A percentile compares a stretch with the other conserved stretches of the same genome.
phyloP scores from a whole-genome alignment of 2,329 filamentous ascomycete species.

The Bisporella sp. region DNA sequence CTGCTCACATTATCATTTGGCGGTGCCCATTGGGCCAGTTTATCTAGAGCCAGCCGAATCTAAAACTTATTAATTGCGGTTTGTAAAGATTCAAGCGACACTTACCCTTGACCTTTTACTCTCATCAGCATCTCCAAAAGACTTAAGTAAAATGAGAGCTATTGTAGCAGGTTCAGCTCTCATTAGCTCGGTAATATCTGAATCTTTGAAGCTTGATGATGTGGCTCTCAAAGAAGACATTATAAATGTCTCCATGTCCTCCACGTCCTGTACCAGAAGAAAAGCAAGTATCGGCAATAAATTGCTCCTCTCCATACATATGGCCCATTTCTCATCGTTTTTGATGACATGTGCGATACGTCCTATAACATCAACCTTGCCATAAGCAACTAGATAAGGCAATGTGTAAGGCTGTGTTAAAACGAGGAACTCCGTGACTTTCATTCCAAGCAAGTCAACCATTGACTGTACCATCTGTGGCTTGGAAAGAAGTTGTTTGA shows the following conservation, averaged over 20 bases:
- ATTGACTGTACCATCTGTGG: slow-evolving; percentile 79
- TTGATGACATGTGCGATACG: slow-evolving; percentile 74
- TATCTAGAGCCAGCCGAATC: slow-evolving; percentile 27
- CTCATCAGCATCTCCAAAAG: slow-evolving; percentile 61
- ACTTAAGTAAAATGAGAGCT: slow-evolving; percentile 75
- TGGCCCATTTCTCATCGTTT: slow-evolving; percentile 53
- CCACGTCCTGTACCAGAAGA: slow-evolving; percentile 49
- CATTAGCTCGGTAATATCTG: slow-evolving; percentile 61
- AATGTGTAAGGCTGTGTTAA: slow-evolving; percentile 75
- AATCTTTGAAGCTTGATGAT: slow-evolving; percentile 61
- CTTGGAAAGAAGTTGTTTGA: slow-evolving; percentile 71
- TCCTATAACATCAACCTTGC: slow-evolving; percentile 70
- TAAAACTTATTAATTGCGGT: slow-evolving; percentile 3
- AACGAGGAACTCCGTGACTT: slow-evolving; percentile 65
- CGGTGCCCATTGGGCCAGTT: slow-evolving; percentile 32
- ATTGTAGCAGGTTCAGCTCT: slow-evolving; percentile 68
- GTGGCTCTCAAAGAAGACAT: slow-evolving; percentile 63
- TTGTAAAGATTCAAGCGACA: not conserved
- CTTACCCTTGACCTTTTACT: slow-evolving; percentile 51
- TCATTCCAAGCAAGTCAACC: slow-evolving; percentile 73
- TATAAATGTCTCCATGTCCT: slow-evolving; percentile 55
- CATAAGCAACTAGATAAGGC: slow-evolving; percentile 77
- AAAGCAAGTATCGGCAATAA: slow-evolving; percentile 51
- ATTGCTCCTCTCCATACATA: slow-evolving; percentile 49
- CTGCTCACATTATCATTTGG: slow-evolving; percentile 19